Evolutionary conservation across 306 rosid genomes (phyloP), one percentile per base, ranked within the genome.

Genomic region (Lupinus albus): DNA sequence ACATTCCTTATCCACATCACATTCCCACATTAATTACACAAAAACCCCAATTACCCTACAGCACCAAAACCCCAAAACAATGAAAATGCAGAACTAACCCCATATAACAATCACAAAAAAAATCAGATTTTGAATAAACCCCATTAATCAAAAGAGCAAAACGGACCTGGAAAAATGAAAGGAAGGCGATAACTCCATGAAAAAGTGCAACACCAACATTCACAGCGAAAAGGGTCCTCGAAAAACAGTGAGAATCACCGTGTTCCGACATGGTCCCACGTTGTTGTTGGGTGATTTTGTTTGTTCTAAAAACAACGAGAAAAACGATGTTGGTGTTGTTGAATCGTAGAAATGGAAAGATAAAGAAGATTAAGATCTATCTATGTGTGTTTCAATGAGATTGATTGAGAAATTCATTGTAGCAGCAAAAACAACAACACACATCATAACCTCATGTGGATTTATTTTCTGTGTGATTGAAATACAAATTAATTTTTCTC

Each of bases 101-200:
- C 55, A 56, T 10, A 39, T 39, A 10, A 39, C 30, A 25, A 25
- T 0, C 2, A 25, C 28, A 25, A 38, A 38, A 38, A 39, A 25
- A 25, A 39, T 2, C 2, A 8, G 12, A 42, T 42, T 42, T 42
- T 42, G 47, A 67, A 60, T 42, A 5, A 45, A 45, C 2, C 52
- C 50, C 70, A 60, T 28, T 25, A 66, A 58, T 72, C 25, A 7
- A 66, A 60, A 57, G 20, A 42, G 25, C 9, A 39, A 5, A 59
- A 59, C 56, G 74, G 82, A 92, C 98, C 98, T 93, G 98, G 69
- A 57, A 80, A 68, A 68, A 84, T 11, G 97, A 89, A 55, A 93
- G 71, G 78, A 60, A 72, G 35, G 91, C 83, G 78, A 93, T 59
- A 50, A 84, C 35, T 58, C 79, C 89, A 62, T 84, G 85, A 76